Percentiles rank a stretch among this genome's conserved stretches.
phyloP scores from a whole-genome alignment of 2,329 filamentous ascomycete genomes.

The Pochonia chlamydosporia region DNA sequence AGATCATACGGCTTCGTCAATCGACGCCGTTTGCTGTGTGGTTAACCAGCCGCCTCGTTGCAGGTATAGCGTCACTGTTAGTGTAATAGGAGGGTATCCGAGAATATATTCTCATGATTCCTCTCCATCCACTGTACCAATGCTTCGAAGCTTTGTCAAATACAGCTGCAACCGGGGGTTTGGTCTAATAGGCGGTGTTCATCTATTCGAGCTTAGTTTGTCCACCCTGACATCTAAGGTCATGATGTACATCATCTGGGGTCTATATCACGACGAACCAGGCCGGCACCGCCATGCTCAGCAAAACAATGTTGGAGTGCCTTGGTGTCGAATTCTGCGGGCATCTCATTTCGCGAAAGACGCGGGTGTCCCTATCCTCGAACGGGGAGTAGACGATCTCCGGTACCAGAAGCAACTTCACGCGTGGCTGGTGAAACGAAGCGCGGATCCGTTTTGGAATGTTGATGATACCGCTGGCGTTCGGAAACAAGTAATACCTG shows the following conservation, averaged over 20 bases:
- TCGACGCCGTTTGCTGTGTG: background rate
- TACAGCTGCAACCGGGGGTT: background rate
- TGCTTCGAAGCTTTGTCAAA: background rate
- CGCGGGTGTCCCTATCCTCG: background rate
- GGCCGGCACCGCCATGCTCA: background rate
- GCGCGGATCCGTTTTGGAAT: background rate
- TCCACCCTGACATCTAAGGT: background rate
- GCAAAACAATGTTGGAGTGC: background rate
- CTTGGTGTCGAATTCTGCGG: background rate
- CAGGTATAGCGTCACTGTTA: background rate
- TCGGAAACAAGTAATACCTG: background rate
- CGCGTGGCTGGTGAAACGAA: background rate
- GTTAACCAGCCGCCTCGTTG: background rate
- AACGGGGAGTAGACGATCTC: background rate
- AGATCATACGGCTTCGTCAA: background rate
- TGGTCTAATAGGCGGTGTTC: background rate
- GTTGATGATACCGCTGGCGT: background rate
- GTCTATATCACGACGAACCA: background rate
- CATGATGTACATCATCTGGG: background rate
- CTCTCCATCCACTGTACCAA: background rate
- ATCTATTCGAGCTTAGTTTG: background rate
- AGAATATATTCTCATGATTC: background rate
- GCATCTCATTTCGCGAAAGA: background rate
- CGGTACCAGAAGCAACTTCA: background rate
- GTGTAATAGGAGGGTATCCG: background rate